Evolutionary conservation across 805 yeast genomes (phyloP), one percentile per base, ranked within the genome.

Genomic region (Cyberlindnera galapagoensis): DNA sequence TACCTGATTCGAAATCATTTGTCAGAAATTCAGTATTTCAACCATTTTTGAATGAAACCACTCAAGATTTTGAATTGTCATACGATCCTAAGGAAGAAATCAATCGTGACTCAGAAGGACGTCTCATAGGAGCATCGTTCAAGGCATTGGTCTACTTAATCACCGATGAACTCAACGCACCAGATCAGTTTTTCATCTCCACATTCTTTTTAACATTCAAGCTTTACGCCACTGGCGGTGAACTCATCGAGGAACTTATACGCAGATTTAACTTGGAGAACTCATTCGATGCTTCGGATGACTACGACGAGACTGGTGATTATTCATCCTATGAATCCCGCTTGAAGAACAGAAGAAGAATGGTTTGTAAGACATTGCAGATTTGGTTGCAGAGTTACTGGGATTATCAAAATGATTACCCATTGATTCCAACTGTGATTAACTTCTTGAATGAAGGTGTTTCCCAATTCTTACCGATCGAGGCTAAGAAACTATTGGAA

Each of bases 301-400:
- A 47, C 24, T 43, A 48, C 9, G 59, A 57, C 4, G 55, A 51
- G 24, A 58, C 54, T 28, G 64, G 61, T 4, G 57, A 52, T 24
- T 63, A 54, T 35, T 59, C 71, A 3, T 58, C 69, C 2, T 45
- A 42, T 31, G 47, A 14, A 38, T 57, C 42, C 62, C 68, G 36
- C 61, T 69, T 13, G 60, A 67, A 42, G 46, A 76, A 68, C 41
- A 68, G 92, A 52, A 63, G 90, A 49, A 73, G 75, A 39, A 57
- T 80, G 28, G 76, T 86, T 24, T 74, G 80, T 43, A 74, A 71
- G 42, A 66, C 80, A 54, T 73, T 87, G 51, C 82, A 76, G 52
- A 62, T 74, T 21, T 90, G 98, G 98, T 60, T 90, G 55, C 94
- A 86, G 55, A 79, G 92, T 31, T 87, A 81, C 52, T 90, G 96